Conservation (phyloP, 768 basidiomycete genomes). For the Clavaria fumosa region DNA sequence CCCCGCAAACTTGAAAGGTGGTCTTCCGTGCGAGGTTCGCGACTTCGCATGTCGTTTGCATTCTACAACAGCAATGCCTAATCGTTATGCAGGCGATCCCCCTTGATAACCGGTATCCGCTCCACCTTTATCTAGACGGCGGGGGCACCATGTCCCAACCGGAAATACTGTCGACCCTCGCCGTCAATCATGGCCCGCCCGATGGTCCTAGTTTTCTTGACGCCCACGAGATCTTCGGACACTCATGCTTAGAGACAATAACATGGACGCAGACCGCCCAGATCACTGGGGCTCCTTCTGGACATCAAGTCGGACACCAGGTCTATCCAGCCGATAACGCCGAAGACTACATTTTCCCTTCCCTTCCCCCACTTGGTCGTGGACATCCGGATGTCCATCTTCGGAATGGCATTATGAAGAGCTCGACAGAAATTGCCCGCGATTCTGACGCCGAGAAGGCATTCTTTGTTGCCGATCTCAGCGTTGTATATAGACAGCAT, state of each 20-base stretch:
- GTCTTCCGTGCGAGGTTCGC: constrained; percentile 62
- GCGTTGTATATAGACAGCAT: constrained; percentile 74
- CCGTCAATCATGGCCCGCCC: too few species aligned
- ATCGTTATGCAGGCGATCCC: constrained; percentile 50
- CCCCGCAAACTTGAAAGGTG: constrained; percentile 38
- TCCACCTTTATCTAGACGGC: background rate
- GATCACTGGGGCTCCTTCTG: constrained; percentile 4
- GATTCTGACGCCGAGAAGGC: constrained; percentile 76
- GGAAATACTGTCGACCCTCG: too few species aligned
- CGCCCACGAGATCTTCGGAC: too few species aligned
- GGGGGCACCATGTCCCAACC: too few species aligned
- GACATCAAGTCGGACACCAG: background rate
- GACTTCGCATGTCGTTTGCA: too few species aligned
- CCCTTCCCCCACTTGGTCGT: constrained; percentile 47
- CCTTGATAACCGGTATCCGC: constrained; percentile 37
- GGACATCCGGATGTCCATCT: constrained; percentile 66
- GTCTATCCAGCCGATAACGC: constrained; percentile 10
- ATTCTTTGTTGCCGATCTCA: constrained; percentile 92
- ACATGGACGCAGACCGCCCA: too few species aligned
- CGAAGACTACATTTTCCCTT: constrained; percentile 38
- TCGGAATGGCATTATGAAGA: constrained; percentile 59
- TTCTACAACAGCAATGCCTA: too few species aligned
- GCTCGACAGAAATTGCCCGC: constrained; percentile 34
- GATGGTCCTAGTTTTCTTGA: too few species aligned
- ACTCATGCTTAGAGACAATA: too few species aligned